A percentile compares a stretch with the other conserved stretches of the same genome.
Evolutionary conservation across 2,329 filamentous ascomycete species (phyloP).

Genomic region (Sarocladium strictum): DNA sequence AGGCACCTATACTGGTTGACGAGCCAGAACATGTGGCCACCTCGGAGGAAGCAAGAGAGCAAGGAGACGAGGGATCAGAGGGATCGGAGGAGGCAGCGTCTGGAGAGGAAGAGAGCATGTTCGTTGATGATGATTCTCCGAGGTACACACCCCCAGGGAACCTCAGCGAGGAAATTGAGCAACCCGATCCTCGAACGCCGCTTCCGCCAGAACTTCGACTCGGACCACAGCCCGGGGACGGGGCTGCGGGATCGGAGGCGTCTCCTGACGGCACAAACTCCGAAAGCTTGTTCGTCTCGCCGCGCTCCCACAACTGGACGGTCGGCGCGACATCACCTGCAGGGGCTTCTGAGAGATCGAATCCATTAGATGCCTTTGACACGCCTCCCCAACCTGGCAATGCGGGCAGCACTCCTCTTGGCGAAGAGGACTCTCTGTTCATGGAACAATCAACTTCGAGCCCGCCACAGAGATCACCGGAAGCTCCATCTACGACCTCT

Average conservation of each 20-base stretch:
- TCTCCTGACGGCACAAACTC: not conserved
- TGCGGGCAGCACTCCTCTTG: not conserved
- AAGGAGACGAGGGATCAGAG: not conserved
- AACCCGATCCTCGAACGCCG: not conserved
- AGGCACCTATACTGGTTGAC: not conserved
- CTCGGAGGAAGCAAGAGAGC: too few relatives aligned
- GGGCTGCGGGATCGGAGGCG: not conserved
- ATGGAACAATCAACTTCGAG: not conserved
- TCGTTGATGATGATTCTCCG: not conserved
- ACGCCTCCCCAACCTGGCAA: not conserved
- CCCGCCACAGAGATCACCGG: not conserved
- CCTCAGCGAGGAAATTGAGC: not conserved
- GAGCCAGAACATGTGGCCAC: too few relatives aligned
- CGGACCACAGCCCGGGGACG: not conserved
- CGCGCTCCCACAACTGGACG: not conserved
- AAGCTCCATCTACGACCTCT: not conserved
- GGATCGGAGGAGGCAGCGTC: not conserved
- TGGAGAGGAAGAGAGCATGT: not conserved
- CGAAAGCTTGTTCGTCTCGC: not conserved
- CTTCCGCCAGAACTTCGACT: not conserved
- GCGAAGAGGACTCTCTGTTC: not conserved
- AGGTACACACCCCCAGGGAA: not conserved
- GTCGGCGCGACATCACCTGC: not conserved
- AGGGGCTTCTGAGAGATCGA: not conserved
- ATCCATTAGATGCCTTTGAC: not conserved